Evolutionary conservation across 495 filamentous ascomycete species (phyloP).

Genomic region (Penicillium desertorum): DNA sequence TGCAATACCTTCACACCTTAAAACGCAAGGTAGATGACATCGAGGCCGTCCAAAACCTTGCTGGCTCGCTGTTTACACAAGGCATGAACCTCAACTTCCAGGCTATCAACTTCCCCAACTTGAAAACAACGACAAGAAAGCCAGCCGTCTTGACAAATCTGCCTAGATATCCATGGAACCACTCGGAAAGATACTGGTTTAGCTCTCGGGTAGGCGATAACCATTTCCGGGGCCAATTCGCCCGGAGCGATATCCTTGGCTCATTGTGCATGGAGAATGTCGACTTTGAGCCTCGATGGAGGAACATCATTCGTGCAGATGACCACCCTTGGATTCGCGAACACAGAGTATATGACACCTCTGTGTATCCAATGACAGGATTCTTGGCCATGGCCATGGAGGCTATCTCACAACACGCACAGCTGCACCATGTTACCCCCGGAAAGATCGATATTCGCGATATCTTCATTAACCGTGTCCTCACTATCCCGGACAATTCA

Average conservation of each 20-base stretch:
- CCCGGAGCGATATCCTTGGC: slow-evolving; percentile 34
- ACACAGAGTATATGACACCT: slow-evolving; percentile 46
- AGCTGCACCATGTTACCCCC: slow-evolving; percentile 20
- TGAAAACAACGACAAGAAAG: slow-evolving; percentile 6
- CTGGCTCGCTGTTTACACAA: slow-evolving; percentile 24
- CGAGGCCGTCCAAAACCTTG: slow-evolving; percentile 26
- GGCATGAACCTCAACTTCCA: slow-evolving; percentile 27
- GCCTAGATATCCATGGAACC: slow-evolving; percentile 40
- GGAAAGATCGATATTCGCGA: slow-evolving; percentile 33
- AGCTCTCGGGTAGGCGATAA: slow-evolving; percentile 27
- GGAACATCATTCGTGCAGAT: slow-evolving; percentile 31
- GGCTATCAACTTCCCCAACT: slow-evolving; percentile 27
- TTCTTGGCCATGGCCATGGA: slow-evolving; percentile 54
- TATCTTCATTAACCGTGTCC: slow-evolving; percentile 41
- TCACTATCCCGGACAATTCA: slow-evolving; percentile 37
- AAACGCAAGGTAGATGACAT: slow-evolving; percentile 27
- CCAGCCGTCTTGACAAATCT: slow-evolving; percentile 31
- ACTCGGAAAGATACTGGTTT: slow-evolving; percentile 35
- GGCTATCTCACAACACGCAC: slow-evolving; percentile 47
- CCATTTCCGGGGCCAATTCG: slow-evolving; percentile 24
- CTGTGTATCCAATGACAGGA: slow-evolving; percentile 52
- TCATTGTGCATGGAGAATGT: slow-evolving; percentile 25
- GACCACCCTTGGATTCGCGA: slow-evolving; percentile 40
- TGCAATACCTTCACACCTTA: slow-evolving; percentile 29
- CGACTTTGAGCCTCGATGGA: slow-evolving; percentile 34